phyloP scores from a whole-genome alignment of 768 basidiomycete genomes.

The Boletus rufocinnamomeus region DNA sequence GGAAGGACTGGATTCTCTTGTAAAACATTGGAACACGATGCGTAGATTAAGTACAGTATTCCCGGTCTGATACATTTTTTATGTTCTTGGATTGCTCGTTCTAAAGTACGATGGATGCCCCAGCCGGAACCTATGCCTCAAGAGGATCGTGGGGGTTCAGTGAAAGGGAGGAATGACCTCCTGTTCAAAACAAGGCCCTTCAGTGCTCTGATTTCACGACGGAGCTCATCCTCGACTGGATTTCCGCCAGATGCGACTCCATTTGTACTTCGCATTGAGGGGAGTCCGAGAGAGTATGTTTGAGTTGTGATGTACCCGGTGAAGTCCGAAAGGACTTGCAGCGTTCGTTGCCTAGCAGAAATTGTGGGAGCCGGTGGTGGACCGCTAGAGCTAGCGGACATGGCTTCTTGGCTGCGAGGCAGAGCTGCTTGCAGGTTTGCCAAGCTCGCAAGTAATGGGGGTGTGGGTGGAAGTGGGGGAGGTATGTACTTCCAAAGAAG shows the following conservation, averaged over 20 bases:
- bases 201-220: constrained; percentile 71
- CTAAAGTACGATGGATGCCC: not conserved
- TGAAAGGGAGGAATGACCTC: constrained; percentile 39
- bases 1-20: not conserved
- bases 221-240: constrained; percentile 60
- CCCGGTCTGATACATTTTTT: not conserved
- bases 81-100: not conserved
- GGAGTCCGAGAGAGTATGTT: constrained; percentile 47
- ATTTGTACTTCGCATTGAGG: constrained; percentile 19
- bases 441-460: constrained; percentile 32
- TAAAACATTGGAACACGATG: not conserved
- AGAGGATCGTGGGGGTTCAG: constrained; percentile 6
- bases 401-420: constrained; percentile 20
- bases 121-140: not conserved
- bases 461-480: constrained; percentile 29
- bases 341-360: constrained; percentile 54
- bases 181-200: constrained; percentile 80
- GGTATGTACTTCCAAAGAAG: constrained; percentile 43
- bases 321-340: constrained; percentile 68
- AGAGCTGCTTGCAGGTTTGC: constrained; percentile 24
- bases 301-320: constrained; percentile 81
- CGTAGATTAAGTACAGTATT: not conserved
- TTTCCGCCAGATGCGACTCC: constrained; percentile 22
- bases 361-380: constrained; percentile 22
- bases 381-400: constrained; percentile 13